phyloP scores from a whole-genome alignment of 2,329 filamentous ascomycete genomes.

The Onygenales sp. region DNA sequence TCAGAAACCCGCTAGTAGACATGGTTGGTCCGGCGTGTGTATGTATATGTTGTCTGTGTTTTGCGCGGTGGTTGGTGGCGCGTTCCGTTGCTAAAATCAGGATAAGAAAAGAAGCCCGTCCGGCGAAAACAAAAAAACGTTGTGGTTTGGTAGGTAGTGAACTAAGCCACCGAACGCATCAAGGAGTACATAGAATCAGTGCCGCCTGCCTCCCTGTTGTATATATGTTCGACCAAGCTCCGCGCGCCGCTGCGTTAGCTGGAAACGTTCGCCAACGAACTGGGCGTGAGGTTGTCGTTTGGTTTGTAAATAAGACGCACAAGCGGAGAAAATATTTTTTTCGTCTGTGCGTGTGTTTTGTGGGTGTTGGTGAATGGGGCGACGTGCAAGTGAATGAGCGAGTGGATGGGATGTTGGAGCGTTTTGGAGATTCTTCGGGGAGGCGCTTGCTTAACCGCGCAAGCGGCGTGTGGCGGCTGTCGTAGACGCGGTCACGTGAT shows the following conservation, averaged over 20 bases:
- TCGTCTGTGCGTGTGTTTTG: not conserved
- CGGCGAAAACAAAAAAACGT: too few relatives aligned
- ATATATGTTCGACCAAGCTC: not conserved
- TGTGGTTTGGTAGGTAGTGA: too few relatives aligned
- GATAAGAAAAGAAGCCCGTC: too few relatives aligned
- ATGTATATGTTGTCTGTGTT: too few relatives aligned
- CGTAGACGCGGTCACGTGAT: not conserved
- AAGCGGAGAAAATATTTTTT: not conserved
- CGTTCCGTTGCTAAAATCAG: too few relatives aligned
- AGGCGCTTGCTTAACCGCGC: not conserved
- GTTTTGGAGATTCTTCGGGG: not conserved
- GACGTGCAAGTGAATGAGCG: not conserved
- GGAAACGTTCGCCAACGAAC: too few relatives aligned
- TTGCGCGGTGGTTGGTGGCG: too few relatives aligned
- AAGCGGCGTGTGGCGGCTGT: not conserved
- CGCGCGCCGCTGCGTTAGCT: too few relatives aligned
- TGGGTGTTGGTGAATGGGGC: not conserved
- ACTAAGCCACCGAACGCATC: not conserved
- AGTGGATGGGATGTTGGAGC: not conserved
- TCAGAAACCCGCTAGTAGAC: conserved; percentile 35
- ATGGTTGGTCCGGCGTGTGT: conserved; percentile 8
- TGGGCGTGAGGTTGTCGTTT: too few relatives aligned
- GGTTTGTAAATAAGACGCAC: not conserved
- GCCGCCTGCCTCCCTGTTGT: too few relatives aligned
- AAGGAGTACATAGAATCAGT: not conserved